phyloP scores from a whole-genome alignment of 352 stramenopile species.

The Globisporangium megalacanthum region DNA sequence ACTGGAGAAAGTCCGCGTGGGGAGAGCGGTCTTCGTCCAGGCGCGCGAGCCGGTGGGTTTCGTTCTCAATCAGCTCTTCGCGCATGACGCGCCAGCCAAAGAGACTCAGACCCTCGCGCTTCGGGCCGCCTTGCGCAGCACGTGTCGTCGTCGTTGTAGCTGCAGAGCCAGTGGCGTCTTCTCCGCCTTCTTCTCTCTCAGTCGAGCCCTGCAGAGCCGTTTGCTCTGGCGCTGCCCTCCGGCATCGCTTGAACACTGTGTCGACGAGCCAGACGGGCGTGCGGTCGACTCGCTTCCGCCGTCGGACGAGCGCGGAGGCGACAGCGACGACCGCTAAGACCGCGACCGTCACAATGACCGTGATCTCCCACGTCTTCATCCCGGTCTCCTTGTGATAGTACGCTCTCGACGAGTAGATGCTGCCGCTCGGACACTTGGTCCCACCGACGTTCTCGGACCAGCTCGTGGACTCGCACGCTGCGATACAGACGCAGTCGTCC shows the following conservation, averaged over 20 bases:
- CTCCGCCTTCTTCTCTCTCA: not conserved
- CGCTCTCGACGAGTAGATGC: no score
- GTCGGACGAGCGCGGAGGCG: no score
- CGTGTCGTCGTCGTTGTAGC: no score
- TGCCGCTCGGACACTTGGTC: conserved; percentile 16
- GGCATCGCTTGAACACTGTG: conserved; percentile 1
- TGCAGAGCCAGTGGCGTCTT: no score
- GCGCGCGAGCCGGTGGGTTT: conserved; percentile 6
- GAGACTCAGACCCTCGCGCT: conserved; percentile 12
- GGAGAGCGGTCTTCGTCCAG: not conserved
- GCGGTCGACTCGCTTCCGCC: no score
- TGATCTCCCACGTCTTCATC: conserved; percentile 8
- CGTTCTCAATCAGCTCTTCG: conserved; percentile 19
- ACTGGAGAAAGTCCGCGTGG: conserved; percentile 2
- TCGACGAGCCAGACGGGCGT: not conserved
- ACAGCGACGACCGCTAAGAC: not conserved
- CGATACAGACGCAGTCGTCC: conserved; percentile 29
- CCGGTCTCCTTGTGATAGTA: not conserved
- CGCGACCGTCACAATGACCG: conserved; percentile 4
- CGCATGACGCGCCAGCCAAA: conserved; percentile 17
- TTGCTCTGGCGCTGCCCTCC: conserved; percentile 1
- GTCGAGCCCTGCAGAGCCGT: not conserved
- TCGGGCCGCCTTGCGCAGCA: not conserved
- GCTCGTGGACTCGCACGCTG: conserved; percentile 22
- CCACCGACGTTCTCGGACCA: conserved; percentile 17